Evolutionary conservation across 148 eudicot species (phyloP), one percentile per base, ranked within the genome.

Genomic region (Vaccinium corymbosum): DNA sequence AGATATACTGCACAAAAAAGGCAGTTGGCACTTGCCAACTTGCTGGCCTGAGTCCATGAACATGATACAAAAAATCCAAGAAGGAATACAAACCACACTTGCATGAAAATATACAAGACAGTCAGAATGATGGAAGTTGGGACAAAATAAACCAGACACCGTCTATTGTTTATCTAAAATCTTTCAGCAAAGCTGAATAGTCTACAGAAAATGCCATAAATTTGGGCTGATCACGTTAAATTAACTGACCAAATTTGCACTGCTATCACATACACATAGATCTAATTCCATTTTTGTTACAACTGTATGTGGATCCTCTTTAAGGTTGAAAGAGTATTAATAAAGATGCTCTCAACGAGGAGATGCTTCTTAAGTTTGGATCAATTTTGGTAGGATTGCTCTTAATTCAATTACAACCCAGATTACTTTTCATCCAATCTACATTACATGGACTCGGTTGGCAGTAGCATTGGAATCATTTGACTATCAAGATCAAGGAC

Each of bases 1-100:
- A 75, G 99, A 97, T 84, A 97, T 86, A 86, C 99, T 97, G 90
- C 83, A 78, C 81, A 59, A 88, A 82, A 86, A 85, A 62, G 89
- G 86, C 77, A 88, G 91, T 89, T 92, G 89, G 87, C 88, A 84
- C 87, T 84, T 86, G 86, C 86, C 81, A 90, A 89, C 89, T 88
- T 88, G 64, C 76, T 83, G 84, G 84, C 84, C 86, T 85, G 73
- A 89, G 90, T 81, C 76, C 82, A 85, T 72, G 78, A 14, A 77
- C 70, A 70, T 57, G 32, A 11, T 64, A 51, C 57, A n/a, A 50
- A 27, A 68, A 76, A 64, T 42, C 11, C 1, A 25, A 66, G 35
- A 49, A 59, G 42, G 22, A 20, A 48, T 51, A 59, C 10, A 32
- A 52, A 70, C 55, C 5, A 25, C 29, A 49, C 7, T 19, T 52